Conservation (phyloP, 345 rosid species). For the Sonneratia caseolaris region DNA sequence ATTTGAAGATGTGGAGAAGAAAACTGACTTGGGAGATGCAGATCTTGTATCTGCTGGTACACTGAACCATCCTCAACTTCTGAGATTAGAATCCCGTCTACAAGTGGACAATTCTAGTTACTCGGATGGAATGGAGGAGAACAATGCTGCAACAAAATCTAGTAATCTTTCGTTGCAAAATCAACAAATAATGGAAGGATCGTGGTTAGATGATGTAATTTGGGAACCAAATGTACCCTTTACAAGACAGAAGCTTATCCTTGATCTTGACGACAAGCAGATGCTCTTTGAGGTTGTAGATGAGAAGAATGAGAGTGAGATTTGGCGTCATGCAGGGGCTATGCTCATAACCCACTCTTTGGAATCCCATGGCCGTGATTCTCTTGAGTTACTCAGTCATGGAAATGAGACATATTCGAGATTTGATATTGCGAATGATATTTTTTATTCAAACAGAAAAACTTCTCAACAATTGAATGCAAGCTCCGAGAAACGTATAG, state of each 20-base stretch:
- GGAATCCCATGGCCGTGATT: conserved; percentile 32
- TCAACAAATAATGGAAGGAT: conserved; percentile 50
- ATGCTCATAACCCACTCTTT: conserved; percentile 60
- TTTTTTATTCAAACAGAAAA: conserved; percentile 81
- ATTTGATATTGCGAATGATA: conserved; percentile 91
- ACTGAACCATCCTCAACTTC: conserved; percentile 71
- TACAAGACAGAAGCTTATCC: conserved; percentile 63
- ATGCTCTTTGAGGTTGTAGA: conserved; percentile 87
- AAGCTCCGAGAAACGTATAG: conserved; percentile 59
- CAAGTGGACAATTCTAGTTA: conserved; percentile 24
- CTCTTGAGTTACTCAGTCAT: conserved; percentile 32
- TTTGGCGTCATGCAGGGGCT: conserved; percentile 84
- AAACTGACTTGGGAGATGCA: not conserved
- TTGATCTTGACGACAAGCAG: conserved; percentile 89
- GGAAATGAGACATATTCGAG: conserved; percentile 60
- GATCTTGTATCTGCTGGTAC: conserved; percentile 18
- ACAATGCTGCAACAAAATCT: conserved; percentile 35
- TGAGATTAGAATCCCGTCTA: conserved; percentile 62
- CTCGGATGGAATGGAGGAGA: conserved; percentile 20
- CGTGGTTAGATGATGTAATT: conserved; percentile 74
- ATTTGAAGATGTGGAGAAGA: not conserved
- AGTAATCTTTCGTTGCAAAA: conserved; percentile 45
- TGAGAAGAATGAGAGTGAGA: conserved; percentile 50
- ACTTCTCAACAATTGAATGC: conserved; percentile 75
- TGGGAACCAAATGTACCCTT: conserved; percentile 55